Evolutionary conservation across 2,329 filamentous ascomycete genomes (phyloP).

Genomic region (Botryotinia convoluta): DNA sequence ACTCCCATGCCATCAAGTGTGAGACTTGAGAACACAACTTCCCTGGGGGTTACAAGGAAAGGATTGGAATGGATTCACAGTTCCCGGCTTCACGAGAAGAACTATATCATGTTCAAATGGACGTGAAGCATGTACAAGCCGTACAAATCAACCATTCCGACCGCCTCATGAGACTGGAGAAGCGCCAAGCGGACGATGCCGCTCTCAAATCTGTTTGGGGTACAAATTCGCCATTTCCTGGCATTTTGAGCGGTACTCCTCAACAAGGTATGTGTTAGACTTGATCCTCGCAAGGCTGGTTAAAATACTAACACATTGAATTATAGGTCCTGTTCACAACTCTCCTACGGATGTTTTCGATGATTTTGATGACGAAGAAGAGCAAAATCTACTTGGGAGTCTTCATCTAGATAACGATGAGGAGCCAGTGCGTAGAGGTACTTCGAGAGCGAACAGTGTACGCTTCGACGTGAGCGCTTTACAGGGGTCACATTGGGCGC

Average conservation of each 20-base stretch:
- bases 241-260: conserved; percentile 74
- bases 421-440: conserved; percentile 77
- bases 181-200: conserved; percentile 65
- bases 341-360: conserved; percentile 83
- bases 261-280: conserved; percentile 71
- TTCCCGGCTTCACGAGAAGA: conserved; percentile 61
- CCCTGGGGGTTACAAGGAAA: conserved; percentile 19
- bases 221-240: conserved; percentile 89
- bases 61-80: conserved; percentile 60
- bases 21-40: conserved; percentile 3
- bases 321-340: conserved; percentile 72
- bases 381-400: conserved; percentile 73
- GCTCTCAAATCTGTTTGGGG: conserved; percentile 84
- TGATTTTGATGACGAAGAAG: conserved; percentile 80
- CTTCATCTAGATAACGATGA: conserved; percentile 86
- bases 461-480: conserved; percentile 95
- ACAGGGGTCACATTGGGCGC: conserved; percentile 81
- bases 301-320: conserved; percentile 28
- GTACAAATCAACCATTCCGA: conserved; percentile 62
- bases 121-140: conserved; percentile 65
- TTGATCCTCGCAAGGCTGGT: conserved; percentile 5
- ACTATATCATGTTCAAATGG: conserved; percentile 67
- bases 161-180: conserved; percentile 59
- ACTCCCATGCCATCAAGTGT: conserved; percentile 15
- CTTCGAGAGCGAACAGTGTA: conserved; percentile 93